Evolutionary conservation across 2,329 filamentous ascomycete genomes (phyloP), one percentile per base, ranked within the genome.

Genomic region (Parascedosporium putredinis): DNA sequence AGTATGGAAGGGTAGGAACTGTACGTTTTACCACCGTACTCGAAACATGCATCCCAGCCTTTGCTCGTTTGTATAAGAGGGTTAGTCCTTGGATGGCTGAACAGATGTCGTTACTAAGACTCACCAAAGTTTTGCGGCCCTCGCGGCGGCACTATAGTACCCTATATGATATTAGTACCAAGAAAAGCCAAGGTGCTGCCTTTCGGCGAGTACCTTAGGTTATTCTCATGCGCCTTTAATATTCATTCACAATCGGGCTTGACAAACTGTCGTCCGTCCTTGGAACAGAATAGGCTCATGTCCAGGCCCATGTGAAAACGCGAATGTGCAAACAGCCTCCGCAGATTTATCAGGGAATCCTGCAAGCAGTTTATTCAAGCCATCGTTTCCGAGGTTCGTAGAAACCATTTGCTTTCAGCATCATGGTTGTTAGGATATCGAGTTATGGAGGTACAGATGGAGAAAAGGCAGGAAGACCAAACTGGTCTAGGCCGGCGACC

Each of bases 21-120:
- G 62, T 64, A 80, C 71, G 93, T 98, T 68, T 88, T 73, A 38
- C 90, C 90, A 55, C 94, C 78, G 58, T 94, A 91, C 69, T 98
- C 93, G 60, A 98, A 98, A 55, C 95, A 84, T 2, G 93, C 81
- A 65, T 98, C 93, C 93, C 93, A 98, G 43, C 91, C 90, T 95
- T 55, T n/a, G 23, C 45, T 2, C 5, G 27, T 9, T n/a, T n/a
- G n/a, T 45, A 2, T 4, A 8, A 7, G 5, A 18, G 27, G 18
- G 50, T 53, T 49, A 48, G 42, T 47, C 24, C 14, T 2, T 24
- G 27, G 31, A 23, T 33, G 12, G 20, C 4, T 8, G 18, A 22
- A 38, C 25, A 38, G 20, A 23, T 14, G 12, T 7, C n/a, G 10
- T 31, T 6, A 20, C 12, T 29, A 14, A n/a, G 10, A 12, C 47